phyloP scores from a whole-genome alignment of 306 rosid genomes.

The Oemleria cerasiformis region DNA sequence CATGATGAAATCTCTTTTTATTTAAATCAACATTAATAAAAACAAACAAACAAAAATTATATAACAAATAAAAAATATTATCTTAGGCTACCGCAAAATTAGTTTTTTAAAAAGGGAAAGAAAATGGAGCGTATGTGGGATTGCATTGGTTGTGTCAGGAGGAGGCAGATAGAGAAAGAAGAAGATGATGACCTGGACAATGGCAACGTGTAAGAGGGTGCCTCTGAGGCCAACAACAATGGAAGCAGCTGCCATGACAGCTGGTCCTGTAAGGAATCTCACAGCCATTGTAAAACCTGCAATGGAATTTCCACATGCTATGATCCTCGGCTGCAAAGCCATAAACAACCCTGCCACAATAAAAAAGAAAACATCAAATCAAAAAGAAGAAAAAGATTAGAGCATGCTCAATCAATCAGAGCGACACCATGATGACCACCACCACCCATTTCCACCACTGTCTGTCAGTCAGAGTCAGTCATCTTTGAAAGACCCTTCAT shows the following conservation, averaged over 20 bases:
- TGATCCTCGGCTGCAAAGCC: constrained; percentile 98
- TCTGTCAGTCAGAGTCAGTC: constrained; percentile 26
- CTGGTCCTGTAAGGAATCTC: constrained; percentile 98
- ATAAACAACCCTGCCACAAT: constrained; percentile 70
- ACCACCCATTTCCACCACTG: constrained; percentile 8
- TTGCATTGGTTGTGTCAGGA: constrained; percentile 37
- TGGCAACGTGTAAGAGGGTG: constrained; percentile 81
- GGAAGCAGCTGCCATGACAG: constrained; percentile 99
- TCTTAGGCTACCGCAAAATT: constrained; percentile 16
- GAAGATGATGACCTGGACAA: constrained; percentile 64
- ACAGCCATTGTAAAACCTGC: constrained; percentile 94
- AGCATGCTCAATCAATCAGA: constrained; percentile 11
- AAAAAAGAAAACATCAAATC: constrained; percentile 9
- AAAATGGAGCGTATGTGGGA: constrained; percentile 34
- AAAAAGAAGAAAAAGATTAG: not conserved
- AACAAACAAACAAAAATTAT: not conserved
- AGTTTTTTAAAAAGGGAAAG: not conserved
- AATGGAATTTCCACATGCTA: constrained; percentile 90
- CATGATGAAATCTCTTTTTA: not conserved
- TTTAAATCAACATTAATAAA: not conserved
- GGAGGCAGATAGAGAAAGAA: constrained; percentile 31
- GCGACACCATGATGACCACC: constrained; percentile 23
- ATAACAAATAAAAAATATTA: constrained; percentile 36
- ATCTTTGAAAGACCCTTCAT: constrained; percentile 44
- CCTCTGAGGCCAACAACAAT: constrained; percentile 90